phyloP scores from a whole-genome alignment of 805 yeast species.

The Spathaspora hagerdaliae region DNA sequence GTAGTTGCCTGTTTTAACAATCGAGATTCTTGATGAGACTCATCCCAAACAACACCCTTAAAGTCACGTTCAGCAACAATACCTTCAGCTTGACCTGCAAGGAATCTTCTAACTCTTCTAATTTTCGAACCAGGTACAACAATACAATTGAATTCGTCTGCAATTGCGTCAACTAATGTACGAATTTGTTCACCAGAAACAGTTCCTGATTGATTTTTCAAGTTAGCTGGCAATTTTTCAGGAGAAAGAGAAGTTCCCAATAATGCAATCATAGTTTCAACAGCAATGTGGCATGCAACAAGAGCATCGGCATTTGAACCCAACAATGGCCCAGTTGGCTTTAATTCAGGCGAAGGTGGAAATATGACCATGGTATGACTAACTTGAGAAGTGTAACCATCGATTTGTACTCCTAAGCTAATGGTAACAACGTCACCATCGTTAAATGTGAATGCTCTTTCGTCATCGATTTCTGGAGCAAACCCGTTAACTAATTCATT shows the following conservation, averaged over 20 bases:
- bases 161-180: slow-evolving; percentile 77
- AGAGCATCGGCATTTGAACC: slow-evolving; percentile 87
- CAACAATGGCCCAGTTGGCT: slow-evolving; percentile 73
- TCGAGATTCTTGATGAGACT: slow-evolving; percentile 67
- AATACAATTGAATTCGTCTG: slow-evolving; percentile 74
- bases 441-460: slow-evolving; percentile 37
- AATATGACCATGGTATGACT: slow-evolving; percentile 85
- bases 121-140: slow-evolving; percentile 92
- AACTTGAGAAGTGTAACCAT: slow-evolving; percentile 86
- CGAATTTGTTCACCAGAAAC: slow-evolving; percentile 74
- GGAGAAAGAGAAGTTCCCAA: slow-evolving; percentile 73
- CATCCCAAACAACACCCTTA: slow-evolving; percentile 89
- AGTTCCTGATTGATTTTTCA: slow-evolving; percentile 33
- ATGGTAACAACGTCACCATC: slow-evolving; percentile 87
- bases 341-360: slow-evolving; percentile 47
- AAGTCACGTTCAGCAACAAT: slow-evolving; percentile 87
- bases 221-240: slow-evolving; percentile 61
- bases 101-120: slow-evolving; percentile 85
- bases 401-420: slow-evolving; percentile 85
- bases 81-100: slow-evolving; percentile 94
- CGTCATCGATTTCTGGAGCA: slow-evolving; percentile 79
- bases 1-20: slow-evolving; percentile 41
- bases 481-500: slow-evolving; percentile 76
- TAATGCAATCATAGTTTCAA: slow-evolving; percentile 76
- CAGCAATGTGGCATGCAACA: slow-evolving; percentile 85